These are phyloP conservation scores for Melampsora occidentalis DNA, from an alignment of 1,284 basidiomycete genomes.

Conservation along the genomic window DNA sequence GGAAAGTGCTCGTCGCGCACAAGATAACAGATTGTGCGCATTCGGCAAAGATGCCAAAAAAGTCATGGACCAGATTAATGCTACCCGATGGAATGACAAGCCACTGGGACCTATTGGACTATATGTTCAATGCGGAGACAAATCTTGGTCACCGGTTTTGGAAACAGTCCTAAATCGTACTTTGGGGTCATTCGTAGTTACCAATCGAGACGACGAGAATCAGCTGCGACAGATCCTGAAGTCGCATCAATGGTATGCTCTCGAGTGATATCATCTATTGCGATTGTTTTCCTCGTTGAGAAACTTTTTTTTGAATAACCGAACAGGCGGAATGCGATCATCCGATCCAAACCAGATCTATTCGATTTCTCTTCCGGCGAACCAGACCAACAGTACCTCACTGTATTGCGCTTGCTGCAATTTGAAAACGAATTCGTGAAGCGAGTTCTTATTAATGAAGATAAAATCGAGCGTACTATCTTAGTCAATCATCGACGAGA, in stretches of 20 bases:
- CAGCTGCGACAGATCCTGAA: conserved; percentile 65
- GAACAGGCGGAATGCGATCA: conserved; percentile 47
- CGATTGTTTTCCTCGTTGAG: background rate
- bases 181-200: conserved; percentile 75
- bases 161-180: conserved; percentile 65
- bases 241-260: conserved; percentile 14
- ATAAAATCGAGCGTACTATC: conserved; percentile 33
- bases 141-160: conserved; percentile 64
- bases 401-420: conserved; percentile 51
- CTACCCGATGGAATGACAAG: conserved; percentile 52
- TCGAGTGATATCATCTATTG: background rate
- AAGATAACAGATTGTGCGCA: conserved; percentile 2
- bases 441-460: conserved; percentile 35
- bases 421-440: conserved; percentile 38
- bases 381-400: conserved; percentile 48
- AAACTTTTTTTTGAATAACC: conserved; percentile 8
- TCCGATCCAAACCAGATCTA: conserved; percentile 46
- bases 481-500: conserved; percentile 34
- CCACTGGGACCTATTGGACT: conserved; percentile 85
- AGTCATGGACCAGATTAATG: background rate
- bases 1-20: background rate
- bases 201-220: conserved; percentile 66
- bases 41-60: background rate
- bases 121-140: conserved; percentile 64
- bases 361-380: conserved; percentile 53